A percentile compares a stretch with the other conserved stretches of the same genome.
phyloP scores from a whole-genome alignment of 2,329 filamentous ascomycete genomes.

The Fusarium nygamai region DNA sequence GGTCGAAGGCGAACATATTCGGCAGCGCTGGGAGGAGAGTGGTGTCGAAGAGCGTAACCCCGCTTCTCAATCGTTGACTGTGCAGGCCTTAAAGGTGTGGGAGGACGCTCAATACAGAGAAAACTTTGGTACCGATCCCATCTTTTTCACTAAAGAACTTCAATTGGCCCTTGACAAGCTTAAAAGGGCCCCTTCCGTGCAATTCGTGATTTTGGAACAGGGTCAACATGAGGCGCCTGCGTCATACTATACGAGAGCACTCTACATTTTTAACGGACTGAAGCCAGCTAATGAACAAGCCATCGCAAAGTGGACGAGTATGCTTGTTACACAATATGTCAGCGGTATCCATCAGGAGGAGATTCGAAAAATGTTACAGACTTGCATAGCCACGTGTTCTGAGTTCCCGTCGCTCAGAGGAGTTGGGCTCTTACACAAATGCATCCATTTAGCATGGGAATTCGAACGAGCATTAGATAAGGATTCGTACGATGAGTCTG shows the following conservation, averaged over 20 bases:
- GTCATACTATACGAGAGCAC: slow-evolving; percentile 59
- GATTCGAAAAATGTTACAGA: slow-evolving; percentile 55
- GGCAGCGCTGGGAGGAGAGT: slow-evolving; percentile 51
- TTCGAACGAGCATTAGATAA: slow-evolving; percentile 64
- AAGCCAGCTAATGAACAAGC: slow-evolving; percentile 8
- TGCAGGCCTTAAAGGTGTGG: slow-evolving; percentile 57
- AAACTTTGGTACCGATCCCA: slow-evolving; percentile 57
- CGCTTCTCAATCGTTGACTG: slow-evolving; percentile 42
- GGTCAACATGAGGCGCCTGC: slow-evolving; percentile 60
- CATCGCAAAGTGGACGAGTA: slow-evolving; percentile 4
- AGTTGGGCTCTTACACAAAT: slow-evolving; percentile 62
- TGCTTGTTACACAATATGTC: slow-evolving; percentile 58
- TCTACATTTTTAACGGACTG: slow-evolving; percentile 36
- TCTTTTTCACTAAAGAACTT: slow-evolving; percentile 64
- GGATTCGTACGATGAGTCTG: slow-evolving; percentile 54
- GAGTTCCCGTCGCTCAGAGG: slow-evolving; percentile 49
- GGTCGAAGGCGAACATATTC: slow-evolving; percentile 65
- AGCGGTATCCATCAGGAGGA: slow-evolving; percentile 60
- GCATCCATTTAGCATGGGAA: slow-evolving; percentile 64
- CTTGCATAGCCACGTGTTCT: slow-evolving; percentile 18
- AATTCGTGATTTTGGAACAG: slow-evolving; percentile 64
- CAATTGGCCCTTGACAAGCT: slow-evolving; percentile 59
- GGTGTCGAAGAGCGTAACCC: slow-evolving; percentile 31
- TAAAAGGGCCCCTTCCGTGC: slow-evolving; percentile 62
- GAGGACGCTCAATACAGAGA: slow-evolving; percentile 52